Evolutionary conservation across 306 rosid species (phyloP), one percentile per base, ranked within the genome.

Genomic region (Ziziphus jujuba): DNA sequence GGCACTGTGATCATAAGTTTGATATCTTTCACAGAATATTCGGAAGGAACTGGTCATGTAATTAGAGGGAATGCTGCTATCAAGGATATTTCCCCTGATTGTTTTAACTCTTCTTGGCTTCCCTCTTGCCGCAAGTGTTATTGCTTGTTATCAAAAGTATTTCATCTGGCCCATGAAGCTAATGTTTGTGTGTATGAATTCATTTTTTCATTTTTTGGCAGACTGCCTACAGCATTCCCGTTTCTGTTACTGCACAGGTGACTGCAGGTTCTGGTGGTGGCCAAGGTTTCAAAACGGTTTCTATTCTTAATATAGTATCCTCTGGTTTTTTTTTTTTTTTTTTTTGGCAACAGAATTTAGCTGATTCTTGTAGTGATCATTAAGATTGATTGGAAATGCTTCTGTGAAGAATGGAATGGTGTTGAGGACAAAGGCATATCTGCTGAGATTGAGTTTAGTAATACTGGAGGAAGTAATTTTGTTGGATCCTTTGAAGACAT

Each of bases 261-360:
- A 89, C 98, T 62, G 98, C 98, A 22, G 96, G 87, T 79, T 87
- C 91, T 35, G 98, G 98, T 36, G 98, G 98, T 36, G 97, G 96
- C 67, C 97, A 91, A 88, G 96, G 97, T 91, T 69, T 60, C 74
- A 7, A 12, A 9, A 60, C 58, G 52, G 49, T 52, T 71, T 71
- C 59, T 33, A 25, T 60, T 14, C 25, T 14, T n/a, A n/a, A n/a
- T 68, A 34, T 64, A 34, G 74, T 53, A 65, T 59, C 63, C 60
- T 35, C n/a, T n/a, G n/a, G n/a, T n/a, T n/a, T n/a, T n/a, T n/a
- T n/a, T n/a, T n/a, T n/a, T n/a, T n/a, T n/a, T n/a, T n/a, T n/a
- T n/a, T n/a, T n/a, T n/a, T n/a, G n/a, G n/a, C n/a, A n/a, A n/a
- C n/a, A n/a, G n/a, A n/a, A n/a, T n/a, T n/a, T n/a, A n/a, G n/a